A percentile compares a stretch with the other conserved stretches of the same genome.
Conservation (phyloP, 1,284 basidiomycete genomes). For the Trichosporon ovoides region DNA sequence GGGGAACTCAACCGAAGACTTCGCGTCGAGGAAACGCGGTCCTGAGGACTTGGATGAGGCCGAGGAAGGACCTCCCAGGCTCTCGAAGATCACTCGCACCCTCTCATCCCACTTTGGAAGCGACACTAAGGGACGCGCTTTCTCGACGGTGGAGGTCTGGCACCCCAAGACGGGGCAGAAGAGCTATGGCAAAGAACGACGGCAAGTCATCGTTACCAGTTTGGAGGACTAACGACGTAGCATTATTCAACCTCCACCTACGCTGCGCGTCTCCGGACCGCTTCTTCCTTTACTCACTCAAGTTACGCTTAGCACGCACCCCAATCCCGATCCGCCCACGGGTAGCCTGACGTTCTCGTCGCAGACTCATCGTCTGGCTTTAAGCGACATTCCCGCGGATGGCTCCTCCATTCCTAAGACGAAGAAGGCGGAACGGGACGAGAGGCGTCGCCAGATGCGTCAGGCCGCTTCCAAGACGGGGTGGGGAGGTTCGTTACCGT, state of each 20-base stretch:
- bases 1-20: background rate
- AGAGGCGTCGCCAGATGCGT: constrained; percentile 18
- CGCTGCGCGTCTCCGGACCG: constrained; percentile 35
- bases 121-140: constrained; percentile 1
- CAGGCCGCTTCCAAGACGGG: constrained; percentile 31
- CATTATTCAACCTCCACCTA: constrained; percentile 40
- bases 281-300: constrained; percentile 23
- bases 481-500: constrained; percentile 33
- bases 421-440: constrained; percentile 16
- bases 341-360: constrained; percentile 20
- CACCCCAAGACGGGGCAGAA: constrained; percentile 43
- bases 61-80: background rate
- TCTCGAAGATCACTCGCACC: constrained; percentile 12
- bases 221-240: too few relatives aligned
- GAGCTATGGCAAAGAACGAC: constrained; percentile 42
- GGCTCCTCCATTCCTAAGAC: background rate
- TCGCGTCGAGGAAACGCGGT: constrained; percentile 2
- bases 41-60: background rate
- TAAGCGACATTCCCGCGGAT: background rate
- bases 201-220: constrained; percentile 27
- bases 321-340: constrained; percentile 7
- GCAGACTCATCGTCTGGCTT: constrained; percentile 27
- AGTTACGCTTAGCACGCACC: constrained; percentile 9
- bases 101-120: constrained; percentile 10
- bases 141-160: constrained; percentile 38